Evolutionary conservation across 2,329 filamentous ascomycete species (phyloP).

Genomic region (Colletotrichum theobromicola): DNA sequence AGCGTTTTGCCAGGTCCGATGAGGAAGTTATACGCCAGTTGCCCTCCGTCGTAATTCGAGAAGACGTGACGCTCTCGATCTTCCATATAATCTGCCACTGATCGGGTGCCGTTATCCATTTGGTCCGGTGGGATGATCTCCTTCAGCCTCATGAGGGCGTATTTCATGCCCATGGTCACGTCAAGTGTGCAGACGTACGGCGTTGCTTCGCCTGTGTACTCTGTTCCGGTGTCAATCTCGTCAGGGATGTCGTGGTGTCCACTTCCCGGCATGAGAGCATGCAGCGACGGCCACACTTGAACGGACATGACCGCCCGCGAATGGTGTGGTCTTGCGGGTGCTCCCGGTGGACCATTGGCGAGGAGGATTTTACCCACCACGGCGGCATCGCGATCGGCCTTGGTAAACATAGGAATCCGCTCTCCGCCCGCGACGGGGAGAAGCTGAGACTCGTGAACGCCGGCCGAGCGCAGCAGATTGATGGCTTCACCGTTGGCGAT

Average conservation of each 20-base stretch:
- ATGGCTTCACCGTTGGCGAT: slow-evolving; percentile 29
- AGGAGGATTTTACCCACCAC: neutral
- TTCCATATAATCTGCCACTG: neutral
- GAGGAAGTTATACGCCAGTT: neutral
- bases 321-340: neutral
- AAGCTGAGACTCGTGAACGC: slow-evolving; percentile 27
- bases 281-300: slow-evolving; percentile 28
- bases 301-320: slow-evolving; percentile 15
- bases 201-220: neutral
- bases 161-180: neutral
- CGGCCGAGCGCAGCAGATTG: slow-evolving; percentile 24
- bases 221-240: neutral
- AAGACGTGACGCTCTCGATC: neutral
- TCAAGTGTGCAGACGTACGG: neutral
- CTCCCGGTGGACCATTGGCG: neutral
- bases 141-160: neutral
- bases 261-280: slow-evolving; percentile 25
- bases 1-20: neutral
- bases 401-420: slow-evolving; percentile 26
- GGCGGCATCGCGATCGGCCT: neutral
- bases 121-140: neutral
- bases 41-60: neutral
- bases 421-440: slow-evolving; percentile 27
- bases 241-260: neutral
- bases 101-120: neutral